Base-by-base conservation (phyloP, 108 stramenopile species). In the Cyclotella choctawhatcheeana region DNA sequence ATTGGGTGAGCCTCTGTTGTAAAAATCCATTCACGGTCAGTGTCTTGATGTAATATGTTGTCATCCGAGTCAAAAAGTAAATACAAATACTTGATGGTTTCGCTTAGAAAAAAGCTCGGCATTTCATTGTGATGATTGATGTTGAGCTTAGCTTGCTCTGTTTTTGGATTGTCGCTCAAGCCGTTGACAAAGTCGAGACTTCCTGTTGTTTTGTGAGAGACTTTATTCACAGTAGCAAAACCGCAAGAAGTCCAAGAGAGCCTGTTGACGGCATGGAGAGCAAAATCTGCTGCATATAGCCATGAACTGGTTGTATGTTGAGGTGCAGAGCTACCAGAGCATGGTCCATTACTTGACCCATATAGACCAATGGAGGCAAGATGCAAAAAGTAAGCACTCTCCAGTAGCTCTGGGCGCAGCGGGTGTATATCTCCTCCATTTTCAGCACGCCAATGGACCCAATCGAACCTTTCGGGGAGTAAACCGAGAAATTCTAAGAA, bases 1-100 rank as follows among this genome's bases (percentile, higher is more conserved):
- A 98, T 81, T 4, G 96, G 96, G 70, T 99, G 98, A 7, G 97
- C 98, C 84, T 99, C 98, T 3, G 98, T 99, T 35, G 96, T 97
- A 64, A 99, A 97, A 16, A 97, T 83, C 86, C 90, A 95, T 13
- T 90, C 85, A 12, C 86, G 76, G 30, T 86, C 81, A 32, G 67
- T 44, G 52, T 91, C 89, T 21, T 62, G 68, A 66, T 95, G 89
- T 47, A 95, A 55, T 32, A 89, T 66, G 59, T 92, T 92, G 27
- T 93, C 84, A 13, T 86, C 82, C n/a, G 90, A 87, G 37, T 93
- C 89, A 74, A 97, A 98, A 18, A 92, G 83, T 22, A 99, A 76
- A 71, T 93, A 97, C 17, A 99, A 79, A 71, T 99, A 99, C 76
- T 99, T 99, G 50, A 99, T 82, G 17, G 97, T 99, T 79, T 99